Percentiles rank a stretch among this genome's conserved stretches.
These are phyloP conservation scores for Debaryomyces robertsiae DNA, from an alignment of 1,139 yeast genomes.

Conservation along the genomic window DNA sequence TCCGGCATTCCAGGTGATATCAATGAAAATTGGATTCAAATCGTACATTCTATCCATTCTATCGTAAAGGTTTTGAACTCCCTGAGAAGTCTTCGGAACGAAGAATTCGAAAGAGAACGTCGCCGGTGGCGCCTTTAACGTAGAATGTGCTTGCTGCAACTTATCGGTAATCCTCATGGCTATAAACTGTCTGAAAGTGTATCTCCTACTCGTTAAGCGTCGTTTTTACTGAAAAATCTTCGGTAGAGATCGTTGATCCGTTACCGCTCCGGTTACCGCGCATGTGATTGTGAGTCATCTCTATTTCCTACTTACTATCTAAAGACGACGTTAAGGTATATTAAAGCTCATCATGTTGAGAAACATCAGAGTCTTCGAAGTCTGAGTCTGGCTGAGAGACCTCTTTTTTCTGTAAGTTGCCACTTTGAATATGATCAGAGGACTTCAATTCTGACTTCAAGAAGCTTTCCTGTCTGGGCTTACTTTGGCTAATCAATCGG, in stretches of 20 bases:
- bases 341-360: conserved; percentile 16
- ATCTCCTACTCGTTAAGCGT: too few relatives aligned
- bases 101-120: conserved; percentile 96
- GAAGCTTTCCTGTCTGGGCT: background rate
- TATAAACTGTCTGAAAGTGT: background rate
- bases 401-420: background rate
- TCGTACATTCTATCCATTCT: conserved; percentile 98
- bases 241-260: conserved; percentile 4
- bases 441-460: background rate
- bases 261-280: conserved; percentile 6
- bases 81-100: conserved; percentile 97
- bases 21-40: conserved; percentile 87
- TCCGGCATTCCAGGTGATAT: conserved; percentile 98
- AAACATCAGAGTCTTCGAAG: conserved; percentile 9
- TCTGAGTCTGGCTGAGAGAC: background rate
- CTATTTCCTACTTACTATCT: conserved; percentile 5
- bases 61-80: conserved; percentile 93
- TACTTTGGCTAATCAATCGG: conserved; percentile 11
- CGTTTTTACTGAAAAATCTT: conserved; percentile 3
- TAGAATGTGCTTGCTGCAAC: conserved; percentile 42
- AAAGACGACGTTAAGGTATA: conserved; percentile 5
- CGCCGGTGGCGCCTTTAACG: conserved; percentile 44
- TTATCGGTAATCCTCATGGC: conserved; percentile 52
- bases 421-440: background rate
- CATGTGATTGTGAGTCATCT: conserved; percentile 9